A percentile compares a stretch with the other conserved stretches of the same genome.
These are phyloP conservation scores for Colletotrichum navitas DNA, from an alignment of 2,329 filamentous ascomycete genomes.

Conservation along the genomic window DNA sequence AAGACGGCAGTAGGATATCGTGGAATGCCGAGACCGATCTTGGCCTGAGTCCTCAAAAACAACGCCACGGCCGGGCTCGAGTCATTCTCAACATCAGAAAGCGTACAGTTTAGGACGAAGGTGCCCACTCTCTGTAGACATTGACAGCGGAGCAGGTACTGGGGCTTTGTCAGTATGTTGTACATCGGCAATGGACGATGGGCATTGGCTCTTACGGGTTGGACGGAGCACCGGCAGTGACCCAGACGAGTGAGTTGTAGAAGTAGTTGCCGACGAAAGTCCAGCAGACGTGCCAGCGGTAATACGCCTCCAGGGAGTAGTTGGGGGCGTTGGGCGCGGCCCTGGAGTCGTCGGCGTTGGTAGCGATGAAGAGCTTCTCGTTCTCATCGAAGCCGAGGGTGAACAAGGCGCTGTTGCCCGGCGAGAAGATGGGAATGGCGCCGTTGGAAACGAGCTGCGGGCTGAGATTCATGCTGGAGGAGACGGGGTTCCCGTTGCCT, in stretches of 20 bases:
- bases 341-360: constrained; percentile 29
- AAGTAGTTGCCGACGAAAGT: constrained; percentile 39
- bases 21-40: neutral
- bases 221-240: constrained; percentile 27
- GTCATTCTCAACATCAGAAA: neutral
- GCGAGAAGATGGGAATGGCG: constrained; percentile 38
- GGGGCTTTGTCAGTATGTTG: neutral
- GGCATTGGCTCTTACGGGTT: constrained; percentile 17
- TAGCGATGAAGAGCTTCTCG: constrained; percentile 27
- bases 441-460: constrained; percentile 33
- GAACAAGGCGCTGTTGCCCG: constrained; percentile 15
- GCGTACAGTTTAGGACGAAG: neutral
- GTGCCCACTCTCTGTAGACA: constrained; percentile 28
- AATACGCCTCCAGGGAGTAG: constrained; percentile 16
- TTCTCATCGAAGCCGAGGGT: constrained; percentile 35
- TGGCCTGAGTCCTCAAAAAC: neutral
- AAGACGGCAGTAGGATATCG: neutral
- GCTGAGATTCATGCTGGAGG: constrained; percentile 17
- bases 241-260: constrained; percentile 38
- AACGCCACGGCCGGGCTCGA: fast-evolving
- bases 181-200: neutral
- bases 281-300: constrained; percentile 40
- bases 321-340: constrained; percentile 16
- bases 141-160: constrained; percentile 26
- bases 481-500: constrained; percentile 20